Conservation (phyloP, 2,329 filamentous ascomycete genomes). For the Ophioceras dolichostomum region DNA sequence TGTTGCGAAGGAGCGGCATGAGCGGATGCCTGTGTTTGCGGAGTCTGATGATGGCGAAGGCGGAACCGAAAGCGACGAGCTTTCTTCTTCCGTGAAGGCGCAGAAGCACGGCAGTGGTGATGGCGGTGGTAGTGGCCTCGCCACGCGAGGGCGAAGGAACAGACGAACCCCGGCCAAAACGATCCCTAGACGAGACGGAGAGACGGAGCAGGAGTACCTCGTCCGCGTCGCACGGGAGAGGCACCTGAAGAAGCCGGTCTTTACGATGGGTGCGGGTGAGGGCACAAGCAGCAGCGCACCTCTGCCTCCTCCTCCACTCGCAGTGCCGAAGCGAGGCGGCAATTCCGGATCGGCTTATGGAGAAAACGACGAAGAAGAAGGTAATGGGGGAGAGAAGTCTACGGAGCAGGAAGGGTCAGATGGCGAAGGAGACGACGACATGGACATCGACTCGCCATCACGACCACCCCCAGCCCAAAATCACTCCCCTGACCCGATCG, state of each 20-base stretch:
- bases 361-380: neutral
- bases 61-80: slow-evolving; percentile 2
- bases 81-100: too few species aligned
- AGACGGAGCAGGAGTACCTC: slow-evolving; percentile 32
- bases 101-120: too few species aligned
- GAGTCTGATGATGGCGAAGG: slow-evolving; percentile 6
- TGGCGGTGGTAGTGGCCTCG: too few species aligned
- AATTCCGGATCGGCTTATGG: neutral
- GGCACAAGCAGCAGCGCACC: too few species aligned
- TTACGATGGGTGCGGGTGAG: too few species aligned
- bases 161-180: too few species aligned
- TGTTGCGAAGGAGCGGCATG: slow-evolving; percentile 26
- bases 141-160: too few species aligned
- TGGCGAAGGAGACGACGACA: neutral
- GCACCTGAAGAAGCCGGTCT: slow-evolving; percentile 8
- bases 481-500: too few species aligned
- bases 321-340: too few species aligned
- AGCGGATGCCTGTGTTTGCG: slow-evolving; percentile 2
- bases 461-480: too few species aligned
- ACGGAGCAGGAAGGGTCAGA: neutral
- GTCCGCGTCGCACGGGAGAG: slow-evolving; percentile 32
- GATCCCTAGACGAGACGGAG: slow-evolving; percentile 16
- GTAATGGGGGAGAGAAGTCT: neutral
- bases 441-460: too few species aligned
- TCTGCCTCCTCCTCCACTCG: too few species aligned